Conservation (phyloP, 495 filamentous ascomycete genomes). For the Evernia prunastri region DNA sequence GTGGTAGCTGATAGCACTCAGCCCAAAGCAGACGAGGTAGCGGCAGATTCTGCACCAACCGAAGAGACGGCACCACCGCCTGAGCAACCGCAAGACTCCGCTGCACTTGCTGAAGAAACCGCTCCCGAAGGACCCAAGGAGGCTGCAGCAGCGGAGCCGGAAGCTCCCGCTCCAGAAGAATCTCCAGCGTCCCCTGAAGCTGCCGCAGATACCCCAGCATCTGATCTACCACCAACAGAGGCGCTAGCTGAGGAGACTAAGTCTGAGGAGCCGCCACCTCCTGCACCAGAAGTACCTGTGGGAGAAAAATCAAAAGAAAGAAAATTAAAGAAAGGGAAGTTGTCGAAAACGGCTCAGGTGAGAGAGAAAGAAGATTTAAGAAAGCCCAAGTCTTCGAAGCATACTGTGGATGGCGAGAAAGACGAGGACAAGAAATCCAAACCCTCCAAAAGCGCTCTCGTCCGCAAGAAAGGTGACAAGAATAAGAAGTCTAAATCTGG, state of each 20-base stretch:
- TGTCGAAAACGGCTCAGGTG: conserved; percentile 7
- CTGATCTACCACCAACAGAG: conserved; percentile 4
- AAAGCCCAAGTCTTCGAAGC: conserved; percentile 2
- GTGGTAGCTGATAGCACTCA: conserved; percentile 8
- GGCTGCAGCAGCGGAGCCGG: conserved; percentile 9
- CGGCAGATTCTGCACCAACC: conserved; percentile 37
- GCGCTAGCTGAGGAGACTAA: conserved; percentile 5
- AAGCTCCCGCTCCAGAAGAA: conserved; percentile 10
- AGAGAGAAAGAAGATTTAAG: conserved; percentile 12
- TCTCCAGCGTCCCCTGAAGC: conserved; percentile 20
- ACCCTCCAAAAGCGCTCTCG: neutral
- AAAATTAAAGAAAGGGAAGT: conserved; percentile 17
- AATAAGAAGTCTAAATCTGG: conserved; percentile 10
- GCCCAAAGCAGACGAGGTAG: conserved; percentile 25
- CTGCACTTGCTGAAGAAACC: conserved; percentile 7
- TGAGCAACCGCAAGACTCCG: conserved; percentile 33
- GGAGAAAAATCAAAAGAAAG: conserved; percentile 19
- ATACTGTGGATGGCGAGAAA: conserved; percentile 4
- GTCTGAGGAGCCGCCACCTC: conserved; percentile 12
- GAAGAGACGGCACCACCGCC: conserved; percentile 51
- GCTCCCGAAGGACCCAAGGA: conserved; percentile 9
- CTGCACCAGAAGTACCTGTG: conserved; percentile 7
- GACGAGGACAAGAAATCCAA: conserved; percentile 9
- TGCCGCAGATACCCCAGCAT: conserved; percentile 1
- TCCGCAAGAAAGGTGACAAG: conserved; percentile 11